Percentiles rank a stretch among this genome's conserved stretches.
Evolutionary conservation across 345 rosid genomes (phyloP).

Genomic region (Mallotus nudiflorus): DNA sequence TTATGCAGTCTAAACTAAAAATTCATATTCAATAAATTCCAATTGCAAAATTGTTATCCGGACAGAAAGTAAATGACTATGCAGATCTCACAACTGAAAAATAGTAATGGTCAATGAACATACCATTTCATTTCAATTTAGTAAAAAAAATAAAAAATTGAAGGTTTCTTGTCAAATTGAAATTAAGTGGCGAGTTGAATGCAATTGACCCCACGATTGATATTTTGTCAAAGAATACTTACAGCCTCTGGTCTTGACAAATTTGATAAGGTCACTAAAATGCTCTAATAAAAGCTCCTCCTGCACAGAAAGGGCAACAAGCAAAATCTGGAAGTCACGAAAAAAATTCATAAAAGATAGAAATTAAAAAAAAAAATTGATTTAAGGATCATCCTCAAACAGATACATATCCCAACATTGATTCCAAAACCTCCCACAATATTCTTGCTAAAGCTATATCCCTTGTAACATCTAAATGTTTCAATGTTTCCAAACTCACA

Average conservation of each 20-base stretch:
- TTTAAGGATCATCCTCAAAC: background rate
- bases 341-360: background rate
- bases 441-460: background rate
- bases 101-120: no score
- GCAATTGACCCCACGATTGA: background rate
- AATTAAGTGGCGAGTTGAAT: no score
- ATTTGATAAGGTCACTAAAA: slow-evolving; percentile 85
- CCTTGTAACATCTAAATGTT: background rate
- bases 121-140: no score
- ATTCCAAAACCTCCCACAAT: background rate
- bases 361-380: background rate
- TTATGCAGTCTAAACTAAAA: background rate
- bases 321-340: background rate
- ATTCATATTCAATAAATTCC: background rate
- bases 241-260: slow-evolving; percentile 87
- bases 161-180: no score
- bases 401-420: background rate
- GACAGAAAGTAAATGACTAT: background rate
- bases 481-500: background rate
- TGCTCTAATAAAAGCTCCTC: slow-evolving; percentile 92
- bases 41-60: background rate
- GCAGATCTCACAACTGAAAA: background rate
- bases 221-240: slow-evolving; percentile 33
- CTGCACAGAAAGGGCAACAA: slow-evolving; percentile 38
- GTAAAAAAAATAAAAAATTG: no score